Percentiles rank a stretch among this genome's conserved stretches.
Evolutionary conservation across 495 filamentous ascomycete species (phyloP).

Genomic region (Aspergillus haitiensis): DNA sequence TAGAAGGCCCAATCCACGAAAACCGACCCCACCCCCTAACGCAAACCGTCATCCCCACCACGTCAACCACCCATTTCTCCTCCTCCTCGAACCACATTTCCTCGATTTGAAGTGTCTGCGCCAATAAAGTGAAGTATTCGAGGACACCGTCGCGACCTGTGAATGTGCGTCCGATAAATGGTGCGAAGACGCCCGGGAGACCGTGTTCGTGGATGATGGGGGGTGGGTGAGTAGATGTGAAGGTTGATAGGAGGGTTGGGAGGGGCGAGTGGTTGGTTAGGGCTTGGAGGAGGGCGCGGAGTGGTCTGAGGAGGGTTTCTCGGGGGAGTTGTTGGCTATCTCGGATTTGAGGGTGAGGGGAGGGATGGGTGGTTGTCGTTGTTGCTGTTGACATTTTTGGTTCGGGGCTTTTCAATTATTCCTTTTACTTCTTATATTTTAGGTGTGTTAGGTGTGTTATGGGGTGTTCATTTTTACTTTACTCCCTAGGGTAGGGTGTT

Average conservation of each 20-base stretch:
- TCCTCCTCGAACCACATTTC: slow-evolving; percentile 52
- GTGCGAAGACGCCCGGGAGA: slow-evolving; percentile 54
- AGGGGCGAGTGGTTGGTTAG: slow-evolving; percentile 39
- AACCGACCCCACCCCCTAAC: slow-evolving; percentile 53
- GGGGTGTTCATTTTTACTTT: too few relatives aligned
- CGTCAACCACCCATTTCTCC: slow-evolving; percentile 53
- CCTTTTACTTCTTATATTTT: background rate
- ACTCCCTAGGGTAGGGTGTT: too few relatives aligned
- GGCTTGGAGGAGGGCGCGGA: slow-evolving; percentile 46
- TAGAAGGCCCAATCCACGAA: slow-evolving; percentile 44
- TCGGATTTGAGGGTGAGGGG: background rate
- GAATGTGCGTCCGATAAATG: slow-evolving; percentile 60
- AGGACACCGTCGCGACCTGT: slow-evolving; percentile 46
- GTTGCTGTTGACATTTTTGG: background rate
- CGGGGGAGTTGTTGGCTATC: slow-evolving; percentile 26
- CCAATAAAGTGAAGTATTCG: slow-evolving; percentile 51
- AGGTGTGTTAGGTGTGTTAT: too few relatives aligned
- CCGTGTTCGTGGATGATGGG: slow-evolving; percentile 57
- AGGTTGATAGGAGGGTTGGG: slow-evolving; percentile 45
- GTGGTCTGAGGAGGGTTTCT: slow-evolving; percentile 41
- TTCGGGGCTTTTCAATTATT: background rate
- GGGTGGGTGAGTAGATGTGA: slow-evolving; percentile 42
- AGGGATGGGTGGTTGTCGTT: background rate
- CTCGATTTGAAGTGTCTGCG: slow-evolving; percentile 40
- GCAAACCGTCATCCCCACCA: slow-evolving; percentile 40